Base-by-base conservation (phyloP, 495 filamentous ascomycete genomes). In the Xylaria nigripes region DNA sequence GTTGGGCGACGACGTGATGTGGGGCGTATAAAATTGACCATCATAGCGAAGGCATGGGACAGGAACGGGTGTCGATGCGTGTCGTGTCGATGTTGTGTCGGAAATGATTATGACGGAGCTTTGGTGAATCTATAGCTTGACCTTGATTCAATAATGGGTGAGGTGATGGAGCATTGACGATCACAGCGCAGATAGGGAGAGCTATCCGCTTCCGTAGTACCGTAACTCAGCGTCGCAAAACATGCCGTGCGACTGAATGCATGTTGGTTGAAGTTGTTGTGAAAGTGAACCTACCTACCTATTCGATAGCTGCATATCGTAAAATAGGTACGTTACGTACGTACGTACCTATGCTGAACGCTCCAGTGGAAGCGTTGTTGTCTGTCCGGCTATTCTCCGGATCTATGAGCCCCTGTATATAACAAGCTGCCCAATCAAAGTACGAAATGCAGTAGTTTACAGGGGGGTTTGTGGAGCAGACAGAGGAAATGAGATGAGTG, bases 1-100 rank as follows among this genome's bases (percentile, higher is more conserved):
- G 59, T 59, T 78, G 71, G 64, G 58, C 55, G 25, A 61, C 51
- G 50, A 29, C 22, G 47, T 54, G 41, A 6, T 36, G 44, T 34
- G 44, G 48, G 50, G 55, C 40, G 45, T 50, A 41, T 38, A 48
- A 53, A 54, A 51, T 52, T 54, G 59, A 55, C 61, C 63, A 27
- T 66, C 63, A 63, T 66, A 56, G 61, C 61, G 63, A n/a, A 41
- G 25, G 12, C 43, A 25, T 23, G 21, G 21, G 27, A 29, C 27
- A 29, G 15, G 36, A 18, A n/a, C 36, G 1, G 2, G n/a, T 16
- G 36, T 40, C 15, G 32, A 36, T 36, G 10, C 32, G 13, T 12
- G 15, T 36, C 5, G n/a, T n/a, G n/a, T n/a, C n/a, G n/a, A n/a
- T n/a, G n/a, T n/a, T n/a, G n/a, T n/a, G n/a, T n/a, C n/a, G n/a